Evolutionary conservation across 352 stramenopile species (phyloP), one percentile per base, ranked within the genome.

Genomic region (Globisporangium recalcitrans): DNA sequence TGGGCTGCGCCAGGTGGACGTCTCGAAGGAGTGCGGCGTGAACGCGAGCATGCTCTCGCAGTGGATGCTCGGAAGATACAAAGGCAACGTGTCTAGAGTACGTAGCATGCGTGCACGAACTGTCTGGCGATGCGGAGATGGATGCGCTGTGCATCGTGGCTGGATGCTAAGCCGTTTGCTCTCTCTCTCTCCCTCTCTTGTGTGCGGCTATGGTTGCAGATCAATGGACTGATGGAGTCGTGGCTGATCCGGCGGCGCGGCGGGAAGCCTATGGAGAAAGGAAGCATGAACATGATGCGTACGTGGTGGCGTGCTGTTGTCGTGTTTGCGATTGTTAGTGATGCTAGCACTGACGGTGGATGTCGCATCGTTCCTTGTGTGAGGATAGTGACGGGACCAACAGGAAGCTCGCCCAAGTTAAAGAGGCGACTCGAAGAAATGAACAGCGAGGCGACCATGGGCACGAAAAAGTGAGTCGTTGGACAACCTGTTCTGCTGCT

Each of bases 41-140:
- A 93, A 93, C 60, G 84, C 84, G 38, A 90, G 78, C 63, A 93
- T 93, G 84, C 74, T 93, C 47, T 93, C 84, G 42, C 84, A 93
- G 68, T 93, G 84, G 84, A 93, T 93, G 84, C 72, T 93, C 47
- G 84, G 84, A 9, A 72, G 84, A 27, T 93, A 93, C 78, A 93
- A 93, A 55, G 84, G 84, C 62, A 93, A 93, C 54, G 78, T 93
- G 51, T 82, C 76, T 0, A 74, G 84, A 60, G 82, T 91, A 77
- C 31, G 81, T 58, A n/a, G 9, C 9, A 44, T n/a, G 32, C 32
- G 21, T 16, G 19, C 19, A 46, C 10, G 3, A 24, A 42, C 9
- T 42, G 2, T n/a, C n/a, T 7, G 22, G 6, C 71, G 56, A 11
- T 19, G n/a, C 38, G 40, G 13, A 27, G 24, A 40, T 4, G 14